Conservation (phyloP, 345 rosid genomes). For the Citrus australasica region DNA sequence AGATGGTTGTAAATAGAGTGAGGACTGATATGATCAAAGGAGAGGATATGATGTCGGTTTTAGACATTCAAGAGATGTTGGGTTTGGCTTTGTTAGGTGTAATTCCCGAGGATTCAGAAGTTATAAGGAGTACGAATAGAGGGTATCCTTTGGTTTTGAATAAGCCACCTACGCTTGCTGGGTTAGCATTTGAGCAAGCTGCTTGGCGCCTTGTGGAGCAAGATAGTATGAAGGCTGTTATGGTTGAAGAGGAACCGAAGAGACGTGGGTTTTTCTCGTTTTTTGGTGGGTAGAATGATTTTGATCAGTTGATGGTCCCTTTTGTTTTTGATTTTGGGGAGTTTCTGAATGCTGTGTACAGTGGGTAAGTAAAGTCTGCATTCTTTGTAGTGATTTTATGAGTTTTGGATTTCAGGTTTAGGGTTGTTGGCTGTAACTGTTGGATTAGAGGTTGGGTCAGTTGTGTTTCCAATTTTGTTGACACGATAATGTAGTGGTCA, state of each 20-base stretch:
- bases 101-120: conserved; percentile 93
- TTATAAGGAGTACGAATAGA: conserved; percentile 81
- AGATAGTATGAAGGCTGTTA: conserved; percentile 95
- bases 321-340: background rate
- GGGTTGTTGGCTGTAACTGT: background rate
- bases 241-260: conserved; percentile 95
- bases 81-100: conserved; percentile 78
- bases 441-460: background rate
- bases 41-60: conserved; percentile 98
- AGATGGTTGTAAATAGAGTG: conserved; percentile 90
- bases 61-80: conserved; percentile 93
- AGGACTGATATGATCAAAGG: conserved; percentile 98
- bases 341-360: conserved; percentile 21
- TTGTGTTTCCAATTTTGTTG: conserved; percentile 3
- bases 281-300: conserved; percentile 52
- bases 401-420: background rate
- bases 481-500: background rate
- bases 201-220: conserved; percentile 99
- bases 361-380: conserved; percentile 23
- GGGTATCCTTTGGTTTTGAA: conserved; percentile 89
- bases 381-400: conserved; percentile 2
- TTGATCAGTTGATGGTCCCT: background rate
- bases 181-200: conserved; percentile 95
- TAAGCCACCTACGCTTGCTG: conserved; percentile 91
- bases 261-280: conserved; percentile 85